Evolutionary conservation across 1,284 basidiomycete genomes (phyloP).

Genomic region (Tilletia indica): DNA sequence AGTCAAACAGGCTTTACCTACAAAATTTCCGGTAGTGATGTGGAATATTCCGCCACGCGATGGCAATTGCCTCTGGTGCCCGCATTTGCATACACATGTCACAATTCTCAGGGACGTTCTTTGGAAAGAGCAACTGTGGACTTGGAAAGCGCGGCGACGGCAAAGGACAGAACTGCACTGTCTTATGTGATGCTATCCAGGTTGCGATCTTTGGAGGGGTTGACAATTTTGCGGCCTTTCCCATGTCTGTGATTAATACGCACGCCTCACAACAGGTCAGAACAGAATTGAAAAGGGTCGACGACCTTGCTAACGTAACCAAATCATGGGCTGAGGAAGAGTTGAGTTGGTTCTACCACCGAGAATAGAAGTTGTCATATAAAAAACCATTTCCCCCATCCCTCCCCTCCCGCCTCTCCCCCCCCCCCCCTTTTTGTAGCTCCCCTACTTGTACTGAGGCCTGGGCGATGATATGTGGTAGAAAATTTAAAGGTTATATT

Average conservation of each 20-base stretch:
- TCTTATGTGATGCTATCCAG: not conserved
- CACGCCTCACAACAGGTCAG: not conserved
- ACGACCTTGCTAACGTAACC: not conserved
- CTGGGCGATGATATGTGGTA: too few relatives aligned
- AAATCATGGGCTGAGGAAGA: not conserved
- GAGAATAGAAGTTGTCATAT: too few relatives aligned
- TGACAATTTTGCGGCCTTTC: not conserved
- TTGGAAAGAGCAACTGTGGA: not conserved
- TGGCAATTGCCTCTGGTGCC: not conserved
- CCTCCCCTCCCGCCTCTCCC: too few relatives aligned
- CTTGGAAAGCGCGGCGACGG: not conserved
- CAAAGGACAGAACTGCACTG: not conserved
- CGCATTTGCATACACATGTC: not conserved
- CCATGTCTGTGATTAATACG: not conserved
- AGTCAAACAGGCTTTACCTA: not conserved
- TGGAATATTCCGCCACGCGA: not conserved
- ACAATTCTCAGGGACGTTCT: constrained; percentile 3
- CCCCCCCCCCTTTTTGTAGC: too few relatives aligned
- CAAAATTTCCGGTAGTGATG: not conserved
- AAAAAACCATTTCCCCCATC: too few relatives aligned
- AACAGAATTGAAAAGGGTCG: not conserved
- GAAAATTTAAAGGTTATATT: too few relatives aligned
- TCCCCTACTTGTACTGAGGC: too few relatives aligned
- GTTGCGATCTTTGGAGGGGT: not conserved
- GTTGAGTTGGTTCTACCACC: not conserved